Evolutionary conservation across 176 grass and related monocot species (phyloP).

Genomic region (Oryza officinalis): DNA sequence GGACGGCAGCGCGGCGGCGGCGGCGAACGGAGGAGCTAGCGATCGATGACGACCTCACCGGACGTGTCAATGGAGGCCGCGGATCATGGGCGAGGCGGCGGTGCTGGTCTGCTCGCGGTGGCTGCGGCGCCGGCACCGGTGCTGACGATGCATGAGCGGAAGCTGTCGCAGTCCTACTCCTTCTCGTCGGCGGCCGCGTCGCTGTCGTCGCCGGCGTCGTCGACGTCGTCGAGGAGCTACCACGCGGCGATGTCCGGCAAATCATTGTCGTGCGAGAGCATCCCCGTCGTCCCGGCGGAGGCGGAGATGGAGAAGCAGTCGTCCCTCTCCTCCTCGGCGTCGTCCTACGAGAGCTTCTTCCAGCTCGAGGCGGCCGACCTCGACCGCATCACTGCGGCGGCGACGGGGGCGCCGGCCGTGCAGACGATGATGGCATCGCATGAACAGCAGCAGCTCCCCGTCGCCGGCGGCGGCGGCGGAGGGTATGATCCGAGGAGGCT

Average conservation of each 20-base stretch:
- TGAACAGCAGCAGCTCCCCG: not conserved
- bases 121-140: not conserved
- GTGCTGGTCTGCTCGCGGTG: not conserved
- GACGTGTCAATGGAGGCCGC: conserved; percentile 4
- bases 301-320: not conserved
- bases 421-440: conserved; percentile 24
- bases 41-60: not conserved
- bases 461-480: too few species aligned
- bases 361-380: conserved; percentile 1
- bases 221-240: not conserved
- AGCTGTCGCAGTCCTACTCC: conserved; percentile 13
- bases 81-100: not conserved
- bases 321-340: conserved; percentile 14
- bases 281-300: conserved; percentile 8
- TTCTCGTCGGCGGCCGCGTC: conserved; percentile 14
- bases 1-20: too few species aligned
- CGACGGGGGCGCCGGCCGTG: conserved; percentile 7
- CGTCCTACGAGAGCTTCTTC: conserved; percentile 43
- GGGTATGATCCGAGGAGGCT: conserved; percentile 36
- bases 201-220: conserved; percentile 11
- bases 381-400: not conserved
- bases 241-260: conserved; percentile 2
- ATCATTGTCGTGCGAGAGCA: conserved; percentile 33
- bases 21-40: not conserved
- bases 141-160: conserved; percentile 8